Base-by-base conservation (phyloP, 2,329 filamentous ascomycete species). In the Fusarium albosuccineum region DNA sequence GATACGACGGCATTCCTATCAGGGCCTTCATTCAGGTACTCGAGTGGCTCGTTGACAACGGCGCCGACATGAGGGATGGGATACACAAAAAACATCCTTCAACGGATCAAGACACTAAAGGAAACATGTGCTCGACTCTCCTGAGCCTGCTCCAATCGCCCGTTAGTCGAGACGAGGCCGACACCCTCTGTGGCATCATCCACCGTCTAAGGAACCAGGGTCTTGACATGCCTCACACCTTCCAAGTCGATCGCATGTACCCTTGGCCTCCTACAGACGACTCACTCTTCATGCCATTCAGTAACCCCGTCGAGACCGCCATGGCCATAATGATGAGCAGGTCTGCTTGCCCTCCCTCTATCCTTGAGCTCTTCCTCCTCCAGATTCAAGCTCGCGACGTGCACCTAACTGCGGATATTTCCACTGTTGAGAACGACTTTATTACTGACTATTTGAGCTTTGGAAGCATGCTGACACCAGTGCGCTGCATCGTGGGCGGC, bases 311-410 rank as follows among this genome's bases (percentile, higher is more conserved):
- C 22, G 22, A 22, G 22, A 22, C 22, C 22, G 22, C 22, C 22
- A 22, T 22, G 22, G 22, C 22, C 22, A 22, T 22, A 22, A 29
- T 14, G 29, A 4, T 27, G 37, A 1, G 34, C 3, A 7, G 30
- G 11, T 39, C 59, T 1, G n/a, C 22, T 4, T 49, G 36, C 5
- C 55, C 41, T 3, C 26, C 41, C 3, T 39, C 29, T 9, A 33
- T 62, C 11, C 11, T 62, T 1, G 36, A 59, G 41, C 54, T 52
- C 10, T 48, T 52, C 16, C 37, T 62, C 7, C 17, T 29, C 39
- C 46, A 53, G 14, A 4, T 59, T 2, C 4, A 5, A 1, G 13
- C 8, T 6, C 13, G 22, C 2, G 54, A 30, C 6, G 9, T 42
- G 11, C 29, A 3, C 2, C 48, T 62, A 13, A 48, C 39, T 3